Conservation (phyloP, 129 eudicot species). For the Flaveria bidentis region DNA sequence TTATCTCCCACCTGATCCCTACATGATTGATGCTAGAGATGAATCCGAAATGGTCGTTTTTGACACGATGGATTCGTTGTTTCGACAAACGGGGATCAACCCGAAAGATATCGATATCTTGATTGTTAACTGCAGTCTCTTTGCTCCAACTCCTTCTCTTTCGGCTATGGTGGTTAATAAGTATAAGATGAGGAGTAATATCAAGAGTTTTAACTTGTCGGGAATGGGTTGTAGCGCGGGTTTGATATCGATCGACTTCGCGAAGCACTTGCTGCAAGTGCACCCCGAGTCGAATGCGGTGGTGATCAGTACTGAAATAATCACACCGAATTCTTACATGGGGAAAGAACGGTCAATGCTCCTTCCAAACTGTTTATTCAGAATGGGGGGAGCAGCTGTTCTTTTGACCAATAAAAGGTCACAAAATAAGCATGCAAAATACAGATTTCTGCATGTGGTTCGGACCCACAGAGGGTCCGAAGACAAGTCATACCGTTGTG, state of each 20-base stretch:
- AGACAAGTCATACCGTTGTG: constrained; percentile 57
- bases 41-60: constrained; percentile 61
- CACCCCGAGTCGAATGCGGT: constrained; percentile 67
- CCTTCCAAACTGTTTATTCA: constrained; percentile 62
- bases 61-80: constrained; percentile 55
- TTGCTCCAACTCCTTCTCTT: constrained; percentile 67
- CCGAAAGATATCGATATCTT: constrained; percentile 67
- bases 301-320: constrained; percentile 66
- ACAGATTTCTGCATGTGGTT: constrained; percentile 49
- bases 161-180: constrained; percentile 62
- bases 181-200: constrained; percentile 56
- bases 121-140: constrained; percentile 68
- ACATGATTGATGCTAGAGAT: constrained; percentile 49
- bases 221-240: constrained; percentile 91
- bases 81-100: constrained; percentile 49
- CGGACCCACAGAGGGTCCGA: constrained; percentile 72
- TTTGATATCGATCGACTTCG: constrained; percentile 57
- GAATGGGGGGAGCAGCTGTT: constrained; percentile 77
- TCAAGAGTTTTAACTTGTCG: constrained; percentile 63
- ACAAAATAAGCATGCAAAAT: constrained; percentile 50
- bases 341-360: constrained; percentile 80
- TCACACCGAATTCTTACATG: constrained; percentile 55
- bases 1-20: constrained; percentile 50
- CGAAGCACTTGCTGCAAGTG: constrained; percentile 54
- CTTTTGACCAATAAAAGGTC: constrained; percentile 56